A percentile compares a stretch with the other conserved stretches of the same genome.
phyloP scores from a whole-genome alignment of 1,139 yeast species.

The Kodamaea derodonti region DNA sequence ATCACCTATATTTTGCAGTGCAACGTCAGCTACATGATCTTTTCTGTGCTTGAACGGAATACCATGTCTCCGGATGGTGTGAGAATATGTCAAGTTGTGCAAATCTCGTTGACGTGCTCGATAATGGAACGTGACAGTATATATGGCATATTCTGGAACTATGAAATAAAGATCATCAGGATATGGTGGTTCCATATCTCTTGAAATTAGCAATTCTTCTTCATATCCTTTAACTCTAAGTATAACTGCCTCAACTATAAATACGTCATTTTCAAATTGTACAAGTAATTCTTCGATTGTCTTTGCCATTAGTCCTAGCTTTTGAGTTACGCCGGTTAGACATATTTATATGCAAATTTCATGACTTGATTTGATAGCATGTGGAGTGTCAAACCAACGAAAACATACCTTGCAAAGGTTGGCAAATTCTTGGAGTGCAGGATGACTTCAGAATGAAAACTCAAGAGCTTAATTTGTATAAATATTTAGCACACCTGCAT shows the following conservation, averaged over 20 bases:
- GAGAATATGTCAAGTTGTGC: conserved; percentile 27
- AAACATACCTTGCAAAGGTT: too few species aligned
- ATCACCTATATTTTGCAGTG: conserved; percentile 16
- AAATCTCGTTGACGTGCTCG: conserved; percentile 24
- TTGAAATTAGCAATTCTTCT: conserved; percentile 16
- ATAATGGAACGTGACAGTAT: conserved; percentile 27
- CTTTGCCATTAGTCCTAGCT: conserved; percentile 1
- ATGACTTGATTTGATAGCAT: too few species aligned
- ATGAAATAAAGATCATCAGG: conserved; percentile 27
- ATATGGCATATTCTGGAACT: conserved; percentile 32
- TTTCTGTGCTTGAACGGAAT: conserved; percentile 26
- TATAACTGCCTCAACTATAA: conserved; percentile 24
- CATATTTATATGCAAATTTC: too few species aligned
- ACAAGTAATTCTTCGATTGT: not conserved
- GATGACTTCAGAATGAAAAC: too few species aligned
- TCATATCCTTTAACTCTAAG: conserved; percentile 27
- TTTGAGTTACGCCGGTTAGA: too few species aligned
- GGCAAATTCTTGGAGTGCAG: too few species aligned
- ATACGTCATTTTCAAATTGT: conserved; percentile 21
- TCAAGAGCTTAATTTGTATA: too few species aligned
- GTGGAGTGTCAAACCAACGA: too few species aligned
- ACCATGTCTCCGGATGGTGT: conserved; percentile 30
- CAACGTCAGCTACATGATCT: conserved; percentile 18
- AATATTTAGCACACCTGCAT: too few species aligned
- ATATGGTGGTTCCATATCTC: conserved; percentile 21